Evolutionary conservation across 805 yeast species (phyloP), one percentile per base, ranked within the genome.

Genomic region (Spathaspora boniae): DNA sequence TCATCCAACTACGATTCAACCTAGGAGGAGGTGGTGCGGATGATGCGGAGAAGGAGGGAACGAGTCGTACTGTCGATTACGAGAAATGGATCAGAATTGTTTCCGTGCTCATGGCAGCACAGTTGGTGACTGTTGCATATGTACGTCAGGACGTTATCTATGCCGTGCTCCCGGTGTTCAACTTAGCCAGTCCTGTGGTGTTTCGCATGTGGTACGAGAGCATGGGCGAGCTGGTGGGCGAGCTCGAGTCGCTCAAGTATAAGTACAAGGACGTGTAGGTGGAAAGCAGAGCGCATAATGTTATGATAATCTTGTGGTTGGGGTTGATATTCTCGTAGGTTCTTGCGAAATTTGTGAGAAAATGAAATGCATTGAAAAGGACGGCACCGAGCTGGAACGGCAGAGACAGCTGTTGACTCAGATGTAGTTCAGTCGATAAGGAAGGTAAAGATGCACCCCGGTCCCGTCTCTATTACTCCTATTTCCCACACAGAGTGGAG

Each of bases 241-340:
- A 41, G 11, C 39, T 51, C 32, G 26, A 31, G 9, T 24, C 22
- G 5, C 33, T 49, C 29, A 47, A 41, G 24, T 49, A 49, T 31
- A 49, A 48, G 28, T 51, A 38, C 33, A 51, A 49, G 33, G 35
- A 38, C 27, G 53, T 45, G 8, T 44, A 31, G 28, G 11, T 16
- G 11, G 16, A 7, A 21, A 27, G 11, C 30, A n/a, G n/a, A n/a
- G n/a, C n/a, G n/a, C n/a, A n/a, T n/a, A n/a, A n/a, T n/a, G n/a
- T n/a, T n/a, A n/a, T n/a, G n/a, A n/a, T n/a, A n/a, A n/a, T n/a
- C n/a, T n/a, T n/a, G n/a, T n/a, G n/a, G n/a, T n/a, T n/a, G n/a
- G n/a, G n/a, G n/a, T n/a, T n/a, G n/a, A n/a, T n/a, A n/a, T n/a
- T n/a, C n/a, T n/a, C n/a, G n/a, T n/a, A n/a, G n/a, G n/a, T n/a